Evolutionary conservation across 176 grass and related monocot genomes (phyloP), one percentile per base, ranked within the genome.

Genomic region (Aegilops longissima): DNA sequence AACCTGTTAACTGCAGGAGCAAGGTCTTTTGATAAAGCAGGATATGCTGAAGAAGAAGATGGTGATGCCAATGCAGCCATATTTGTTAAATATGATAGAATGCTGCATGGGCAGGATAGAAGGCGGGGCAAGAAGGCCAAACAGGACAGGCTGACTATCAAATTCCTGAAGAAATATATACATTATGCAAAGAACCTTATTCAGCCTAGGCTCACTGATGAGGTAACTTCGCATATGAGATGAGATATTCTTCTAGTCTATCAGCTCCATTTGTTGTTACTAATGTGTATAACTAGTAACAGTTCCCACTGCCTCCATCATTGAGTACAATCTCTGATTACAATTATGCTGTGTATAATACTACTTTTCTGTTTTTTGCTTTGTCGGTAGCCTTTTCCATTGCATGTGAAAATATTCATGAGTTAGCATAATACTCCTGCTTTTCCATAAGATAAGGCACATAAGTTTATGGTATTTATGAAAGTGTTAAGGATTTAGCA

Each of bases 91-190:
- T 96, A 99, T 77, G 90, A 99, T 85, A 87, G 97, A 61, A 86
- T 96, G 86, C 93, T 99, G 67, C 94, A 99, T 91, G 97, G 97
- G 11, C 97, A 99, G 84, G 92, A 96, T 86, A 94, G 89, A 86
- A 98, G 91, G 87, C 92, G 78, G 68, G 87, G 92, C 47, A 98
- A 93, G 83, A 99, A 94, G 49, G 16, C 85, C 61, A 99, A 96
- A 72, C 90, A 99, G 78, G 97, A 99, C 66, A 96, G 90, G 39
- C 67, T 99, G 23, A 94, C 97, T 44, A 73, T 94, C 66, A 99
- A 99, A 61, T 96, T 99, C 70, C 79, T 99, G 56, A 99, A 99
- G 92, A 99, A 99, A 88, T 99, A 94, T 82, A 99, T 94, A 40
- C 94, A 99, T 82, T 99, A 99, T 87, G 97, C 97, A 0, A 99